A percentile compares a stretch with the other conserved stretches of the same genome.
phyloP scores from a whole-genome alignment of 2,329 filamentous ascomycete species.

The Pestalotiopsis sp. region DNA sequence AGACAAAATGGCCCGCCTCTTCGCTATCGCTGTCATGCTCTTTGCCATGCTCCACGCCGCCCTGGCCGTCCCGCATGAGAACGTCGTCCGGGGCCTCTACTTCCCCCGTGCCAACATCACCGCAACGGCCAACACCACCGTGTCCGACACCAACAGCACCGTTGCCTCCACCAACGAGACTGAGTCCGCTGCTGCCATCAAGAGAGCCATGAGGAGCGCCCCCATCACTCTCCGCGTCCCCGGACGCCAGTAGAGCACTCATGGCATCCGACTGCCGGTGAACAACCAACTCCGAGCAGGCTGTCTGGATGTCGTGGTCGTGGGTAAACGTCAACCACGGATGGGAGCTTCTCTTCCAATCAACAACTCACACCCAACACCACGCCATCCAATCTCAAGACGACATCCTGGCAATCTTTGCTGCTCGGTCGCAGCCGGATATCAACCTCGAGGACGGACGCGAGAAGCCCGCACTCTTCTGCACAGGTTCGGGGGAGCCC shows the following conservation, averaged over 20 bases:
- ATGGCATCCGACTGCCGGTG: background rate
- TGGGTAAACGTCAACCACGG: no score
- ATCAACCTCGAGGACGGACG: background rate
- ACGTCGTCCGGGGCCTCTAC: background rate
- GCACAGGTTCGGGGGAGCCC: background rate
- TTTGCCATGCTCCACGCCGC: slow-evolving; percentile 3
- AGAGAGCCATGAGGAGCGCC: background rate
- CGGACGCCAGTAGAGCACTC: background rate
- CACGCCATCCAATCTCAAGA: background rate
- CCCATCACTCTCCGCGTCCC: slow-evolving; percentile 4
- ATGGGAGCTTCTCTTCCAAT: background rate
- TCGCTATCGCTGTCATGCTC: slow-evolving; percentile 3
- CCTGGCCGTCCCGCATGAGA: slow-evolving; percentile 1
- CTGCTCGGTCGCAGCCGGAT: background rate
- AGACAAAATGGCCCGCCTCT: slow-evolving; percentile 7
- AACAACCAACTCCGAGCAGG: background rate
- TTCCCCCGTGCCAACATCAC: background rate
- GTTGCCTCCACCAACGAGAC: background rate
- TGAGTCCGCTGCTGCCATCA: background rate
- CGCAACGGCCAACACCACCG: background rate
- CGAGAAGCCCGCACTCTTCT: background rate
- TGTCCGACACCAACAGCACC: background rate
- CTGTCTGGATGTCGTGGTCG: background rate
- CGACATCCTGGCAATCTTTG: background rate
- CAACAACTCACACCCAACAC: background rate